Evolutionary conservation across 139 green algal genomes (phyloP).

Genomic region (Desmodesmus armatus): DNA sequence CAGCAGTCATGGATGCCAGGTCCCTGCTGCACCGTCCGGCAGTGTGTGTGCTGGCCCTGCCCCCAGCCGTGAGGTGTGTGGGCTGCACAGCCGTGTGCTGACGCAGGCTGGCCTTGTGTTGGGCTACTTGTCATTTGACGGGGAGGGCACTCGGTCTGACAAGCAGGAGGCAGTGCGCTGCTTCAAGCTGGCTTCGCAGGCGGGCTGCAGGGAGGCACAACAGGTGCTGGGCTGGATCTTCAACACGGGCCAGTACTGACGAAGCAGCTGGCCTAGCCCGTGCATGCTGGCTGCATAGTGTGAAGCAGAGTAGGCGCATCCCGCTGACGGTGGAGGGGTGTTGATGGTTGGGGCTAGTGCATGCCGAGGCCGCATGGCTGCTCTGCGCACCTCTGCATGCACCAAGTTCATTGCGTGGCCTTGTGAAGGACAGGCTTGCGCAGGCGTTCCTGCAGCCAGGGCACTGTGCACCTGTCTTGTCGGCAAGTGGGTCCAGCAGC

Average conservation of each 20-base stretch:
- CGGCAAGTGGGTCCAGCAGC: too few relatives aligned
- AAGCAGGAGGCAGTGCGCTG: slow-evolving; percentile 34
- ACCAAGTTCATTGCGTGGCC: too few relatives aligned
- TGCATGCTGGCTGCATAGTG: too few relatives aligned
- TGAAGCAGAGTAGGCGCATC: too few relatives aligned
- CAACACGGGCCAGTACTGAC: slow-evolving; percentile 53
- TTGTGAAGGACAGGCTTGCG: too few relatives aligned
- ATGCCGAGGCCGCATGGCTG: too few relatives aligned
- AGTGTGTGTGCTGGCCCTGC: not conserved
- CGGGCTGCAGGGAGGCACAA: slow-evolving; percentile 47
- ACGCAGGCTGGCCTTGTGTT: slow-evolving; percentile 35
- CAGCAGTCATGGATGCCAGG: not conserved
- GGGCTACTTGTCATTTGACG: slow-evolving; percentile 55
- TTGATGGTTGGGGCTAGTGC: too few relatives aligned
- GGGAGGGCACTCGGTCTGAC: slow-evolving; percentile 48
- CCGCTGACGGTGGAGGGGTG: too few relatives aligned
- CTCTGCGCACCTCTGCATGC: too few relatives aligned
- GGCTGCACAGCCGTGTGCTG: slow-evolving; percentile 8
- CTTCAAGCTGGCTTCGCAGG: slow-evolving; percentile 47
- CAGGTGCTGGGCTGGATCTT: slow-evolving; percentile 52
- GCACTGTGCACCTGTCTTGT: too few relatives aligned
- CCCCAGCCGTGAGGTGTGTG: not conserved
- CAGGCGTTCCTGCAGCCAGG: too few relatives aligned
- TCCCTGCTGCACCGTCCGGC: not conserved
- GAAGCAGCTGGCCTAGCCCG: too few relatives aligned